Base-by-base conservation (phyloP, 352 stramenopile species). In the Phytophthora multivora region DNA sequence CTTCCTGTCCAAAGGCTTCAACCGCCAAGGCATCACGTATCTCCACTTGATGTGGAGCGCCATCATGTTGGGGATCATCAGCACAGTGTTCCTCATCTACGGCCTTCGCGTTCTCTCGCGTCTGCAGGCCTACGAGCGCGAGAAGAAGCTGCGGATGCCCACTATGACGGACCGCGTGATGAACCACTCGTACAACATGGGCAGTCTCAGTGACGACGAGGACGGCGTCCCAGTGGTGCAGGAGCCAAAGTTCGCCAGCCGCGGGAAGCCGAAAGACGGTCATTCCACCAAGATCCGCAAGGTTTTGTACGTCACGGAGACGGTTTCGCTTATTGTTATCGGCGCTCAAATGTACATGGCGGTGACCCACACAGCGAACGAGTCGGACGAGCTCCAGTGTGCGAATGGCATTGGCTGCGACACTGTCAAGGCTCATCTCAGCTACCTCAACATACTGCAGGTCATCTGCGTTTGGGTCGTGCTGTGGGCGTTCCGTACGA, bases 401-500 rank as follows among this genome's bases (percentile, higher is more conserved):
- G 79, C 82, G 10, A 89, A 89, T 31, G 82, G 79, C 7, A 49
- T 81, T 15, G 41, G 64, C 15, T 91, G 82, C 41, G 70, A 78
- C 8, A 60, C 60, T 25, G 45, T 91, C 36, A 59, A 69, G n/a
- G 50, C 63, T 19, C 31, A 48, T 33, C 43, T 86, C 21, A 78
- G 61, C 30, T 64, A 71, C 12, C 50, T 86, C 13, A 77, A 86
- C 47, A 36, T 69, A 4, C 50, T 80, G 39, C 74, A 83, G 54
- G 59, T 76, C n/a, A 18, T 66, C 11, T 77, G 67, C 43, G 45
- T 73, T 10, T 80, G 71, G 71, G 61, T 70, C 7, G 62, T 80
- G 13, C 39, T 80, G 9, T 80, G 71, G 71, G 57, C 63, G 11
- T 77, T 77, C 60, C 63, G 65, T 13, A 63, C 58, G 6, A 80